Percentiles rank a stretch among this genome's conserved stretches.
phyloP scores from a whole-genome alignment of 257 asterid species.

The Capsicum chinense region DNA sequence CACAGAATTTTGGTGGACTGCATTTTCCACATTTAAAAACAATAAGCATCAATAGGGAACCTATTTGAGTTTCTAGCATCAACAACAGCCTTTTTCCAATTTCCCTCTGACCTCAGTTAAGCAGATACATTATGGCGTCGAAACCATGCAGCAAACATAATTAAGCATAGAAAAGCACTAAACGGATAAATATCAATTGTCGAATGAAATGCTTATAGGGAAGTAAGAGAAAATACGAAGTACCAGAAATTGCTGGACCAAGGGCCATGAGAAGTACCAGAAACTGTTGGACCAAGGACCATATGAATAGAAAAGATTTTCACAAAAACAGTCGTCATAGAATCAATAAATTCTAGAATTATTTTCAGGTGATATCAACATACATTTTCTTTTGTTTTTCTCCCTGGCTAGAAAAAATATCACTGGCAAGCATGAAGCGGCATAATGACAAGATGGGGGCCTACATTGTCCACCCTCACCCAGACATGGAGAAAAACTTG shows the following conservation, averaged over 20 bases:
- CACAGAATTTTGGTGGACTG: background rate
- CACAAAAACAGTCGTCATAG: background rate
- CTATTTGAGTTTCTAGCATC: constrained; percentile 6
- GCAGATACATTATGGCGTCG: constrained; percentile 4
- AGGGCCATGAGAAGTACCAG: background rate
- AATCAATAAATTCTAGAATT: background rate
- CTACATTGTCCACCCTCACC: background rate
- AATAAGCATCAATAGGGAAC: background rate
- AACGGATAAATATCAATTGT: constrained; percentile 1
- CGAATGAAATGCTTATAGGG: constrained; percentile 12
- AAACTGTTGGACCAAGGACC: background rate
- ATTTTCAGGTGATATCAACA: constrained; percentile 2
- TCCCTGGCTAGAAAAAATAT: background rate
- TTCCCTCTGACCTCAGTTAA: background rate
- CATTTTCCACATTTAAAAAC: background rate
- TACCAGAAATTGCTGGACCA: background rate
- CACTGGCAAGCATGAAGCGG: background rate
- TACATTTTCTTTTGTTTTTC: background rate
- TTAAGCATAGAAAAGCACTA: background rate
- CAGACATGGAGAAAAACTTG: constrained; percentile 1
- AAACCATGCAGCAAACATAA: constrained; percentile 9
- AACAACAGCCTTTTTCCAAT: background rate
- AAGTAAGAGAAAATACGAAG: background rate
- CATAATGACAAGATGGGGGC: background rate
- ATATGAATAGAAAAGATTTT: background rate